phyloP scores from a whole-genome alignment of 768 basidiomycete genomes.

The Leccinum obscurum region DNA sequence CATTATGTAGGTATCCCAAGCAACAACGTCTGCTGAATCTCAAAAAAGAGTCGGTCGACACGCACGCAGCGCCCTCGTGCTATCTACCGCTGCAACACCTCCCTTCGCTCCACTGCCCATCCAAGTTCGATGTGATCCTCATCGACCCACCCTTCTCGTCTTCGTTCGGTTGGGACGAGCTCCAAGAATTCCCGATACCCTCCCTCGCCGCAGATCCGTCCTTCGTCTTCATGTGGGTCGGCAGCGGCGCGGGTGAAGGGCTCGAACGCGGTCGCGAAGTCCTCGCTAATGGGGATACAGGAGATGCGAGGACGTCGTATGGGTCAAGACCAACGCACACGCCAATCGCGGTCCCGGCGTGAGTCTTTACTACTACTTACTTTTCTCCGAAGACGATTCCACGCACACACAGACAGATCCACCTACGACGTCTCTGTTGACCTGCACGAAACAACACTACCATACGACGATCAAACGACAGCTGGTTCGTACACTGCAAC shows the following conservation, averaged over 20 bases:
- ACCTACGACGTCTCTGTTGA: constrained; percentile 82
- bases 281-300: constrained; percentile 94
- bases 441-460: constrained; percentile 96
- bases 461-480: constrained; percentile 92
- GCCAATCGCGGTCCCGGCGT: constrained; percentile 76
- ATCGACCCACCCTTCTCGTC: constrained; percentile 90
- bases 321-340: constrained; percentile 89
- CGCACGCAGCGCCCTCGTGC: constrained; percentile 67
- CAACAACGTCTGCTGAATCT: constrained; percentile 81
- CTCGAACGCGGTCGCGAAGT: constrained; percentile 90
- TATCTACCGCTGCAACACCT: constrained; percentile 68
- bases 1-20: constrained; percentile 78
- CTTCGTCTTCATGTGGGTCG: constrained; percentile 96
- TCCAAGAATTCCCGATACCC: constrained; percentile 80
- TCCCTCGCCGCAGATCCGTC: constrained; percentile 86
- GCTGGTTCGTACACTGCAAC: constrained; percentile 98
- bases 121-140: constrained; percentile 89
- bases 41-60: constrained; percentile 77
- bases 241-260: constrained; percentile 85
- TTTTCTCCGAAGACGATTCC: background rate
- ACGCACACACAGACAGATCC: constrained; percentile 63
- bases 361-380: constrained; percentile 22
- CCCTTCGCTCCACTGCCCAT: constrained; percentile 48
- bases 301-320: constrained; percentile 95
- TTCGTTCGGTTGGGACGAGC: constrained; percentile 81